Evolutionary conservation across 495 filamentous ascomycete species (phyloP), one percentile per base, ranked within the genome.

Genomic region (Penicillium pulvis): DNA sequence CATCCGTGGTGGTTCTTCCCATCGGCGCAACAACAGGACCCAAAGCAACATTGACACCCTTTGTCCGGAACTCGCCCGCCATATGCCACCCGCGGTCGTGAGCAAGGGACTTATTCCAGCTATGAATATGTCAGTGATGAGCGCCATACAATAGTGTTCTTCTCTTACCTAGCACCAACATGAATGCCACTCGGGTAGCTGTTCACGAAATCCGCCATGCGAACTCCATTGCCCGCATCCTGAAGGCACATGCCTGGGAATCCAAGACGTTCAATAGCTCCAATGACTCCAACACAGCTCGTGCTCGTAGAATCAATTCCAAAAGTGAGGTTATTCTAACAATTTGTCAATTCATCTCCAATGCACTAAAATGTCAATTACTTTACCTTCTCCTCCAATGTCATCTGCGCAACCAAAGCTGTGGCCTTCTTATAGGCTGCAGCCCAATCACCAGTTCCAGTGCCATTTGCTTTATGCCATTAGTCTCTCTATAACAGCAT

Each of bases 1-100:
- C 90, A 28, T 89, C 88, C 5, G 80, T 82, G 1, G 85, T 85
- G 61, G 86, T 78, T 31, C 87, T 72, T n/a, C 90, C 90, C 12
- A 88, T 65, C 17, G 85, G 85, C 11, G 87, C 87, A 66, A 85
- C 81, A 10, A 89, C 85, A 17, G 85, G 86, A 0, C 82, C 85
- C 0, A 89, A 77, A n/a, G 75, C 68, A 2, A 87, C 73, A 54
- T 87, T 69, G 52, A 72, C 73, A 43, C 86, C 85, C 60, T 82
- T 81, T 33, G 59, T 79, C 50, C 68, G 75, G 54, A 76, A 79
- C 61, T 89, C 86, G 7, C 64, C 68, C 6, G 79, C 86, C 47
- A 86, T 63, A 4, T 76, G 78, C 14, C 53, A 60, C 14, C 80
- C 86, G 20, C 84, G 79, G n/a, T 73, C 69, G 59, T 87, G 84